Conservation (phyloP, 805 yeast species). For the Ogataea pignaliae region DNA sequence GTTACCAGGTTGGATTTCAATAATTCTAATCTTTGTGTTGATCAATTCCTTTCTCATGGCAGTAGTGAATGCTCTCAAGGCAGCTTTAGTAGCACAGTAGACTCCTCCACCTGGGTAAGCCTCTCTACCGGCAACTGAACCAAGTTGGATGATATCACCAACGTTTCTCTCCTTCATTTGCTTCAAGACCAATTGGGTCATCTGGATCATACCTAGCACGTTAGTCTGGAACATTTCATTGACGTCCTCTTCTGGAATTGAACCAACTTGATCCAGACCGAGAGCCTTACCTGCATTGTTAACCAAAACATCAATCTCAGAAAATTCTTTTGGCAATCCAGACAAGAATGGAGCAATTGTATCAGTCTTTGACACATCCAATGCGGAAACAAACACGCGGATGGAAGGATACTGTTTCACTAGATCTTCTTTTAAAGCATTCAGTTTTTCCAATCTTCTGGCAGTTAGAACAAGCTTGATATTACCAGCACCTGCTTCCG, state of each 20-base stretch:
- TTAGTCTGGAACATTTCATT: slow-evolving; percentile 79
- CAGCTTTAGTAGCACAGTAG: slow-evolving; percentile 73
- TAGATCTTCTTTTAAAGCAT: slow-evolving; percentile 35
- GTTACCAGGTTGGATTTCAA: slow-evolving; percentile 75
- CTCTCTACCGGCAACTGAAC: slow-evolving; percentile 77
- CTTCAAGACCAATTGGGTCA: slow-evolving; percentile 77
- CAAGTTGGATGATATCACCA: slow-evolving; percentile 72
- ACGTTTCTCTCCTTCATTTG: slow-evolving; percentile 63
- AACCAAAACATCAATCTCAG: slow-evolving; percentile 59
- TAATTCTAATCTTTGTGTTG: slow-evolving; percentile 54
- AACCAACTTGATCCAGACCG: slow-evolving; percentile 75
- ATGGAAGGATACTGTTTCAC: slow-evolving; percentile 30
- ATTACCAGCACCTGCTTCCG: slow-evolving; percentile 52
- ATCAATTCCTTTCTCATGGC: slow-evolving; percentile 56
- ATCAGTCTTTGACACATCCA: slow-evolving; percentile 39
- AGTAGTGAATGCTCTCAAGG: slow-evolving; percentile 66
- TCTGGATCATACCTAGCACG: slow-evolving; percentile 76
- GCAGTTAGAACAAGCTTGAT: slow-evolving; percentile 48
- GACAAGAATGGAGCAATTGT: slow-evolving; percentile 43
- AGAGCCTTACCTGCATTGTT: slow-evolving; percentile 80
- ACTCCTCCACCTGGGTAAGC: slow-evolving; percentile 77
- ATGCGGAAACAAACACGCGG: slow-evolving; percentile 29
- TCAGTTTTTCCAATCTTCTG: slow-evolving; percentile 46
- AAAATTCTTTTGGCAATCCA: slow-evolving; percentile 41
- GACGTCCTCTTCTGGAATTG: slow-evolving; percentile 58